Evolutionary conservation across 768 basidiomycete genomes (phyloP), one percentile per base, ranked within the genome.

Genomic region (Trametes villosa): DNA sequence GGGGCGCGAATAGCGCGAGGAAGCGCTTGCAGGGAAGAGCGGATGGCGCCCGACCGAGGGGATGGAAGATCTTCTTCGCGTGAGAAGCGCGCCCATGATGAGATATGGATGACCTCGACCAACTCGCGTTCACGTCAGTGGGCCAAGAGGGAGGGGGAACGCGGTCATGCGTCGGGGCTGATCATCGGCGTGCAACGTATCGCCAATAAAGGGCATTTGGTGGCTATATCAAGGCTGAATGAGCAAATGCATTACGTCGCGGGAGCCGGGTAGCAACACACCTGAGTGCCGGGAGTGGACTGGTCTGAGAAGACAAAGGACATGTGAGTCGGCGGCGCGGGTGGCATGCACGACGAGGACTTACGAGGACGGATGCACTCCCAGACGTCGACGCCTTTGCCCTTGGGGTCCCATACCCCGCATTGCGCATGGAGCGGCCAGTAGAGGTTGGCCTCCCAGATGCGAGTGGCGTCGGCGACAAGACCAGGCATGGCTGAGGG

Each of bases 341-440:
- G 55, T 31, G 57, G 38, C 27, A 63, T 36, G 52, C 48, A 18
- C 41, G 18, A 44, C 20, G 57, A 58, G 52, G 49, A 81, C 86
- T 74, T 73, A 90, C 89, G 89, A 66, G 83, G 81, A 72, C 78
- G 74, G 54, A 89, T 76, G 70, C 89, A 91, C 67, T 91, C 88
- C 88, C 88, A 91, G 55, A 91, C 81, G 57, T 89, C 86, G 41
- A 91, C 89, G 27, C 86, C 84, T 40, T 83, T 82, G 53, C 83
- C 79, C 72, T 80, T 82, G 24, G 82, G 74, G 73, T 90, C 86
- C 88, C 88, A 91, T 15, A 86, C 79, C 55, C 85, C 85, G 71
- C 89, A 90, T 68, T 91, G 89, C 60, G 83, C 83, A 70, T 83
- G 80, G 44, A 85, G 64, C 24, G 79, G 66, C 88, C 88, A 91